Conservation (phyloP, 2,329 filamentous ascomycete species). For the Venturia nashicola region DNA sequence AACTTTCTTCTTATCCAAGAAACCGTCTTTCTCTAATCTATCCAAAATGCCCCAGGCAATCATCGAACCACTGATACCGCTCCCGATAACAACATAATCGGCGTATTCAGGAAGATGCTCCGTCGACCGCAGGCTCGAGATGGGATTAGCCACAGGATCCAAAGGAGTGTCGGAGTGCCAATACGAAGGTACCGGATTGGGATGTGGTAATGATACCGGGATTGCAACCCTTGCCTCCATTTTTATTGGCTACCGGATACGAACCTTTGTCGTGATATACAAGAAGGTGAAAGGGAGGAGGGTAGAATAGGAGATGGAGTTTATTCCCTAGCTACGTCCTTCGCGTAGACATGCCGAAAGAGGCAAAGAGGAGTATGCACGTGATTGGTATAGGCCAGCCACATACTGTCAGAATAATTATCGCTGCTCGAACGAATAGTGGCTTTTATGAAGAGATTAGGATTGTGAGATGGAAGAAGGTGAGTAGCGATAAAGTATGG, state of each 20-base stretch:
- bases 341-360: not conserved
- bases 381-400: not conserved
- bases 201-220: conserved; percentile 39
- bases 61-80: conserved; percentile 58
- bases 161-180: conserved; percentile 59
- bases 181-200: conserved; percentile 52
- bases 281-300: not conserved
- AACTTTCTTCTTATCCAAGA: conserved; percentile 27
- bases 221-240: conserved; percentile 7
- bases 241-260: not conserved
- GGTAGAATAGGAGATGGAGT: not conserved
- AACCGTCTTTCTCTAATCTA: conserved; percentile 34
- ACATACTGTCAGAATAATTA: not conserved
- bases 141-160: conserved; percentile 22
- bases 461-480: not conserved
- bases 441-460: not conserved
- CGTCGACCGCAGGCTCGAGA: conserved; percentile 59
- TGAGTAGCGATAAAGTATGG: too few species aligned
- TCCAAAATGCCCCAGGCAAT: conserved; percentile 9
- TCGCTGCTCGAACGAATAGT: not conserved
- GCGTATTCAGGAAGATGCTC: conserved; percentile 46
- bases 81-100: conserved; percentile 62
- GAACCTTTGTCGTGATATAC: too few species aligned
- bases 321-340: not conserved
- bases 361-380: not conserved